These are phyloP conservation scores for Daldinia sp. DNA, from an alignment of 2,329 filamentous ascomycete species.

Conservation along the genomic window DNA sequence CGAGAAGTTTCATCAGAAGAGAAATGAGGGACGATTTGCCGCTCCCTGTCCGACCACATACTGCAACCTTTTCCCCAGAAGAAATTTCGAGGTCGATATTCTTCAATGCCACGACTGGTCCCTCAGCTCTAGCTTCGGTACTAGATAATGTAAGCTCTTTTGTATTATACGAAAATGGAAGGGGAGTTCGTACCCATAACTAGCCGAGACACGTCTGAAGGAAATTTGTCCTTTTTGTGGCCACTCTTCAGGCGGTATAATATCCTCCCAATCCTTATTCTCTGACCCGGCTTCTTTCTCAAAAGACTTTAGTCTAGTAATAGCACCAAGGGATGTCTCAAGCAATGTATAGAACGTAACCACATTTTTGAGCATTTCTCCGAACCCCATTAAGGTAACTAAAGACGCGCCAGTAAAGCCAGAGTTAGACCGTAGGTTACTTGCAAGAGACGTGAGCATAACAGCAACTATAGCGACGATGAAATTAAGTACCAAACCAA, in stretches of 20 bases:
- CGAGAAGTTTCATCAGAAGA: slow-evolving; percentile 56
- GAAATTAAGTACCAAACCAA: slow-evolving; percentile 41
- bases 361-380: slow-evolving; percentile 46
- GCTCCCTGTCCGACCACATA: slow-evolving; percentile 54
- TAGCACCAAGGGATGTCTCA: slow-evolving; percentile 53
- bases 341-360: slow-evolving; percentile 49
- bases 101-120: slow-evolving; percentile 46
- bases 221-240: slow-evolving; percentile 46
- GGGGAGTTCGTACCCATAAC: slow-evolving; percentile 41
- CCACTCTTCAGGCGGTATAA: slow-evolving; percentile 48
- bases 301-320: slow-evolving; percentile 48
- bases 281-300: slow-evolving; percentile 45
- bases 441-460: slow-evolving; percentile 45
- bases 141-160: slow-evolving; percentile 17
- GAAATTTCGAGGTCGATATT: slow-evolving; percentile 48
- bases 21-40: slow-evolving; percentile 58
- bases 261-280: slow-evolving; percentile 42
- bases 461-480: slow-evolving; percentile 45
- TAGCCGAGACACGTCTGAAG: slow-evolving; percentile 47
- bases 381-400: slow-evolving; percentile 51
- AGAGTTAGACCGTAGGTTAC: slow-evolving; percentile 42
- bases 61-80: slow-evolving; percentile 51
- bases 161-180: not conserved
- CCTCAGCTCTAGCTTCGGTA: slow-evolving; percentile 11
- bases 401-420: slow-evolving; percentile 49